Base-by-base conservation (phyloP, 306 rosid genomes). In the Fragaria iinumae region DNA sequence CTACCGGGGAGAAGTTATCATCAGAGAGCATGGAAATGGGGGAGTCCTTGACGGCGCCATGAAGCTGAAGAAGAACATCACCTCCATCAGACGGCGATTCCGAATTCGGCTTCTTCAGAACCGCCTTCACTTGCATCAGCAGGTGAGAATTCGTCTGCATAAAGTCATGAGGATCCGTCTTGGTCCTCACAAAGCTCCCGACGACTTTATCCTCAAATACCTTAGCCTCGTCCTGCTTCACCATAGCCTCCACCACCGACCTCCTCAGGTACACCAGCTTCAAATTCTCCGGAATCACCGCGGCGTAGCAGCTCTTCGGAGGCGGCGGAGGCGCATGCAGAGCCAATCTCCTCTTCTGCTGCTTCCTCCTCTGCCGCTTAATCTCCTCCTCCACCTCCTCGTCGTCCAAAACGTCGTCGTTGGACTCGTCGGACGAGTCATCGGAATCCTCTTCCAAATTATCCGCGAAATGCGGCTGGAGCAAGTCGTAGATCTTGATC, bases 161-260 rank as follows among this genome's bases (percentile, higher is more conserved):
- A 75, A 85, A 91, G 80, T 93, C 97, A 75, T 91, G 86, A 4
- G 94, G 97, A 73, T 91, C 96, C 62, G 89, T 74, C 82, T 76
- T 93, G 69, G 83, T 85, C 86, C 96, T 87, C 69, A 93, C 84
- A 83, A 90, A 87, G 81, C 96, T 89, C 69, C 98, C 93, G 69
- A 85, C 81, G 65, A 93, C 81, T 80, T 93, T 93, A n/a, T 56
- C 65, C 81, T 91, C 92, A 63, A 87, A 85, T 63, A 80, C 78
- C 78, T 80, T 83, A 67, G 75, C 83, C 68, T 86, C 91, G 20
- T 25, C 43, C 62, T 56, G 38, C 75, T 67, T 85, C 25, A 88
- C 73, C 78, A 93, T 87, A 21, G 85, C 81, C 83, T 86, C 81
- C 72, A 90, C 92, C 49, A 91, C 78, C 81, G 91, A 86, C 77